A percentile compares a stretch with the other conserved stretches of the same genome.
These are phyloP conservation scores for Pneumocystis jirovecii DNA, from an alignment of 1,139 yeast genomes.

Conservation along the genomic window DNA sequence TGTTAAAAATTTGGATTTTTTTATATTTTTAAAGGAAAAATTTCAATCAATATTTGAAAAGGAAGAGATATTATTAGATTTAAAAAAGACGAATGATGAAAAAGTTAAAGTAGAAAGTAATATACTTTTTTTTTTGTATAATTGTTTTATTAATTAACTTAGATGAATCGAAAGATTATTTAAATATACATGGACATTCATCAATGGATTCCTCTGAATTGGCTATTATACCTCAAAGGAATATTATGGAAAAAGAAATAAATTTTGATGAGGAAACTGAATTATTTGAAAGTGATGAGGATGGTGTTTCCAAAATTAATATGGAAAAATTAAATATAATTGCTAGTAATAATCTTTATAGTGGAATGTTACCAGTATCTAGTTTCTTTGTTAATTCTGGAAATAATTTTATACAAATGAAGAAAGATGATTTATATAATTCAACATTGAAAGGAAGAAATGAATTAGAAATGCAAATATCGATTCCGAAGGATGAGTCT, in stretches of 20 bases:
- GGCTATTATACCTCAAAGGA: background rate
- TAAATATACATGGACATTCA: background rate
- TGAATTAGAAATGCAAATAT: background rate
- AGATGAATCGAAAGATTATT: background rate
- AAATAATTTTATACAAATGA: background rate
- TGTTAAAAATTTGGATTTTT: background rate
- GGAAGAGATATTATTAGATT: background rate
- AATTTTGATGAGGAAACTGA: background rate
- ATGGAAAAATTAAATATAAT: background rate
- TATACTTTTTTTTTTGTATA: background rate
- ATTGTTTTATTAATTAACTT: background rate
- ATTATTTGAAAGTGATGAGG: background rate
- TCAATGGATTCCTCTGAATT: background rate
- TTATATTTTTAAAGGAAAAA: background rate
- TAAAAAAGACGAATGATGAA: background rate
- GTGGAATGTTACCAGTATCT: background rate
- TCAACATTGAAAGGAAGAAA: background rate
- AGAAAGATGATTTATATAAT: background rate
- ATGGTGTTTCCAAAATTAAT: background rate
- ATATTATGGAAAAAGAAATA: background rate
- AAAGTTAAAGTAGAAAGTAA: background rate
- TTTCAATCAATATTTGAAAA: background rate
- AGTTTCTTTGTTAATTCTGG: background rate
- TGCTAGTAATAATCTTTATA: background rate
- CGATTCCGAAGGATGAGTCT: background rate